Base-by-base conservation (phyloP, 1,139 yeast species). In the Yamadazyma sp. region DNA sequence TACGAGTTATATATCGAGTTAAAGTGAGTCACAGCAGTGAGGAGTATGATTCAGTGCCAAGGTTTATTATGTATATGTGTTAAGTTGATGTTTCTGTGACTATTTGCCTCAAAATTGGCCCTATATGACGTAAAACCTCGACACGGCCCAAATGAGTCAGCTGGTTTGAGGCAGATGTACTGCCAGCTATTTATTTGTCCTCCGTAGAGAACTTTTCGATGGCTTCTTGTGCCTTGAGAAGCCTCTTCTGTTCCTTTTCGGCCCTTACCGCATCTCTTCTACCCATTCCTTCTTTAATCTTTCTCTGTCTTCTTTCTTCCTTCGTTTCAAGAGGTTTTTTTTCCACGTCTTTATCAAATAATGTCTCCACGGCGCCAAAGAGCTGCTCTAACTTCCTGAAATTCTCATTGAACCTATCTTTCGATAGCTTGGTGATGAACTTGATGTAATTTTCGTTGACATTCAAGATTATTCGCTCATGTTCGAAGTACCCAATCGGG, bases 341-440 rank as follows among this genome's bases (percentile, higher is more conserved):
- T 27, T 34, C 20, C 14, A 12, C 14, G 3, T 18, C 24, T 10
- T 24, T 31, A 15, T 36, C 17, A 16, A 32, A 17, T 52, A 73
- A 57, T 1, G 45, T 41, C 8, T 64, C 66, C 16, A 83, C 66
- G 8, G 75, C 73, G 2, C 55, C 44, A 39, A 73, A 64, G 26
- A 85, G 56, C 36, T 66, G 75, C 11, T 68, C 59, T 53, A 84
- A 63, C 51, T 83, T 82, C 42, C 63, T 67, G 40, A 66, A 66
- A 58, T 86, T 86, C 55, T 85, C 91, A 5, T 55, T 57, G 52
- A 86, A 86, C 48, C 89, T 66, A 33, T 78, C 84, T 9, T 66
- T 52, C 0, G 87, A 74, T 20, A 81, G 54, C 29, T 62, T 61
- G 10, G 83, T 77, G 4, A 79, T 52, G 30, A 79, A 52, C 7